Conservation (phyloP, 2,329 filamentous ascomycete species). For the Colletotrichum chrysophilum region DNA sequence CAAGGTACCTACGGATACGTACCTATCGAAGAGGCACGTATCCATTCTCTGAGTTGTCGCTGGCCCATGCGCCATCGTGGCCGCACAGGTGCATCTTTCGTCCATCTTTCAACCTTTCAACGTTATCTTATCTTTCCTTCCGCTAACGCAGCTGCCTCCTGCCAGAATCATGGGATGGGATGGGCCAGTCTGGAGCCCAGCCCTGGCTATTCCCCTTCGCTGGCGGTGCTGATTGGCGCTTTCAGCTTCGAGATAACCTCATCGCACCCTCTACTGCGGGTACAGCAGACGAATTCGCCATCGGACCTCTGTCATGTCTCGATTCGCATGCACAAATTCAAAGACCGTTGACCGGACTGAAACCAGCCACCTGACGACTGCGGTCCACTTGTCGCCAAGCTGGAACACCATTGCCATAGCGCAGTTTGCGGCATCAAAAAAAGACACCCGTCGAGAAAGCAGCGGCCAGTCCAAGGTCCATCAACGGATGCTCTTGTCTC, state of each 20-base stretch:
- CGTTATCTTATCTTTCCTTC: conserved; percentile 2
- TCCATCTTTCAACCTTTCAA: background rate
- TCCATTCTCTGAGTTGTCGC: background rate
- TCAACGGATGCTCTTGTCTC: background rate
- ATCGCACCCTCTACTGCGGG: background rate
- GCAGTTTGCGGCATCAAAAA: background rate
- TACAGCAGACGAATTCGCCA: background rate
- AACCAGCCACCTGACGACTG: background rate
- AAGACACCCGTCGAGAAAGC: background rate
- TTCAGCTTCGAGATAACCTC: background rate
- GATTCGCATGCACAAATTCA: background rate
- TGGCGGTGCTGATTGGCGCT: background rate
- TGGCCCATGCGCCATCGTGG: background rate
- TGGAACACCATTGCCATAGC: background rate
- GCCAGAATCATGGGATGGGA: background rate
- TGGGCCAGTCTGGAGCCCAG: background rate
- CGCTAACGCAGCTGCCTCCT: background rate
- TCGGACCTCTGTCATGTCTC: background rate
- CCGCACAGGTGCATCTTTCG: background rate
- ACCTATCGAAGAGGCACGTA: background rate
- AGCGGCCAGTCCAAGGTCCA: background rate
- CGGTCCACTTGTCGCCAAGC: background rate
- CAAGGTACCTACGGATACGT: background rate
- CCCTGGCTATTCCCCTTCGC: background rate
- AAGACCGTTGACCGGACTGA: background rate